Base-by-base conservation (phyloP, 768 basidiomycete genomes). In the Suillus luteus region DNA sequence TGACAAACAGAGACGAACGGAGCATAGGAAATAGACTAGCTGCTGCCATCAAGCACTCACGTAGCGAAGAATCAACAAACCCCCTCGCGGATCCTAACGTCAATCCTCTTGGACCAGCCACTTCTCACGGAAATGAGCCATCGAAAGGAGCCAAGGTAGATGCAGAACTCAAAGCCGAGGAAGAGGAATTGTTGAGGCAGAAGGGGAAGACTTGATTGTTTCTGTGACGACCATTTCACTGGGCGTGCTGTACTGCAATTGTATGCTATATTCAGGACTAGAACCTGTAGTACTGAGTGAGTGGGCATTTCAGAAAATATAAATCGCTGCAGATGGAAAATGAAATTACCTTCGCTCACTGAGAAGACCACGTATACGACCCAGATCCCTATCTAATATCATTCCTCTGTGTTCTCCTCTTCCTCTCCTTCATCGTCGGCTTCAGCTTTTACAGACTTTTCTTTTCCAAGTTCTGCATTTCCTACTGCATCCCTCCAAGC, bases 401-500 rank as follows among this genome's bases (percentile, higher is more conserved):
- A 38, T 48, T 59, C 51, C 15, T 38, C 74, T 24, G 76, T 76
- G 27, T 81, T 81, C 1, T 79, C 82, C 0, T 81, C 83, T 0
- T 80, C 83, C 17, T 81, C 86, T 4, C 80, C 82, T 10, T 79
- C 81, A 0, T 83, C 85, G 12, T 79, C 76, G 0, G 74, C 81
- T 10, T 80, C 80, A 9, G 77, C 75, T 62, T 76, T 78, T 52
- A 70, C 74, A 15, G 71, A 75, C 62, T 75, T 79, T 68, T 92
- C 90, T 69, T 90, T 91, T 17, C 70, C 80, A 68, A 83, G 72
- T 72, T 93, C 91, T 8, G 75, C 70, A 55, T 82, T 88, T 14
- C 90, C 89, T 5, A 92, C 86, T 7, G 82, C 82, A 74, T 93
- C 90, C 69, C 88, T 82, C 91, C 90, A 92, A 6, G 73, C 81